Base-by-base conservation (phyloP, 2,329 filamentous ascomycete species). In the Leptographium procerum region DNA sequence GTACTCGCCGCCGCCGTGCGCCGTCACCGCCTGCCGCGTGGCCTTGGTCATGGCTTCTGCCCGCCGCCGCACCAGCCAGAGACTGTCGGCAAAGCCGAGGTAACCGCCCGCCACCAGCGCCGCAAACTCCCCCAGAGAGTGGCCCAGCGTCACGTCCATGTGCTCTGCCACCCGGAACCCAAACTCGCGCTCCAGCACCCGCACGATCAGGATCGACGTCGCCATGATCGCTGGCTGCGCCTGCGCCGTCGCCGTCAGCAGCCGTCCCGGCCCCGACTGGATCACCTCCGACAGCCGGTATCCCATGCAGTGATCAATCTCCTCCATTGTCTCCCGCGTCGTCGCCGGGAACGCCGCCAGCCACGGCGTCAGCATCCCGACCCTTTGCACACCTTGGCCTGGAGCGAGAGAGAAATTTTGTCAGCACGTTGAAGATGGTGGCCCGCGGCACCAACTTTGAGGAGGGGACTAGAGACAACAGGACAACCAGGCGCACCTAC, bases 201-300 rank as follows among this genome's bases (percentile, higher is more conserved):
- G 86, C 57, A 96, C 79, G 67, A 96, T 95, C 60, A 96, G 81
- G 68, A 96, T 85, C 31, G 89, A 95, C 4, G 90, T 94, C 16
- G 91, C 89, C 90, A 97, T 95, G 71, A 96, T 96, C 66, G 92
- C 91, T 1, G 92, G 92, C 71, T 97, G 92, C 4, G 92, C 88
- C 69, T 95, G 91, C 63, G 88, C 83, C 5, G 92, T 96, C 59
- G 83, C 81, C 47, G 89, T 95, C 58, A 97, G 82, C 56, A 79
- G 74, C 58, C 83, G 84, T 65, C 88, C 89, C 1, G 92, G 88
- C 0, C 92, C 91, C 31, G 88, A 77, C 60, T 86, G 84, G 65
- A 96, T 96, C 60, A 92, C 79, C 29, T 79, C 77, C 45, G 89
- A 91, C 59, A 97, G 80, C 62, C 85, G 85, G 67, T 86, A 84